Percentiles rank a stretch among this genome's conserved stretches.
phyloP scores from a whole-genome alignment of 2,329 filamentous ascomycete species.

The Ophiostoma piceae region DNA sequence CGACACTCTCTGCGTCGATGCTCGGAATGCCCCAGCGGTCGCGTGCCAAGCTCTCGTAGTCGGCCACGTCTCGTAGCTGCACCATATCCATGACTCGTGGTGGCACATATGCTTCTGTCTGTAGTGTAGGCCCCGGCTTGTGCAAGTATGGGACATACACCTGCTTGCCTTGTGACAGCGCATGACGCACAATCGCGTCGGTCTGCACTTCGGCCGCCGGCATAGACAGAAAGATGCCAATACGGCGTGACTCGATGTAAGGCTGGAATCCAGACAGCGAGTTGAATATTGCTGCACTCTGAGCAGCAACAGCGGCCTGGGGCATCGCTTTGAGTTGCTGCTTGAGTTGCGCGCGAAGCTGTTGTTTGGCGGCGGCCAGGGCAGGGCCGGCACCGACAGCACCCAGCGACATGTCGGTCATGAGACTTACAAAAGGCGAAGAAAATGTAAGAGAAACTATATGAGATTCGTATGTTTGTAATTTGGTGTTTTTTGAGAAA shows the following conservation, averaged over 20 bases:
- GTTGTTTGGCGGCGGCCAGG: constrained; percentile 66
- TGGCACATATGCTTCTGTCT: constrained; percentile 47
- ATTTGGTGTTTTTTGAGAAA: neutral
- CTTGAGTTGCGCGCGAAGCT: constrained; percentile 67
- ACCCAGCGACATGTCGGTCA: constrained; percentile 4
- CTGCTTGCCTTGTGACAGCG: constrained; percentile 68
- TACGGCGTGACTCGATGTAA: constrained; percentile 66
- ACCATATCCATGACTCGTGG: constrained; percentile 89
- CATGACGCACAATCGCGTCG: constrained; percentile 72
- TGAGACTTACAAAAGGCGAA: neutral
- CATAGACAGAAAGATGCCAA: constrained; percentile 94
- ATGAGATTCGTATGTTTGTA: neutral
- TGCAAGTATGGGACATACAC: constrained; percentile 92
- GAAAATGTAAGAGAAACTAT: neutral
- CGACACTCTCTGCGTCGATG: constrained; percentile 60
- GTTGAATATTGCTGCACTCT: constrained; percentile 64
- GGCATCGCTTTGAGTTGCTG: constrained; percentile 56
- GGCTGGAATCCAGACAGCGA: constrained; percentile 62
- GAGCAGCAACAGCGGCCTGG: constrained; percentile 55
- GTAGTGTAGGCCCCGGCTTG: constrained; percentile 43
- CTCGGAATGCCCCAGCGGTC: constrained; percentile 97
- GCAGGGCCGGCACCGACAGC: constrained; percentile 30
- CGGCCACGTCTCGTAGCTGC: constrained; percentile 62
- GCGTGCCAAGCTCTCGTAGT: constrained; percentile 69
- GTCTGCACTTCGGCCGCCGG: constrained; percentile 82